phyloP scores from a whole-genome alignment of 2,329 filamentous ascomycete species.

The Ophiosphaerella herpotricha region DNA sequence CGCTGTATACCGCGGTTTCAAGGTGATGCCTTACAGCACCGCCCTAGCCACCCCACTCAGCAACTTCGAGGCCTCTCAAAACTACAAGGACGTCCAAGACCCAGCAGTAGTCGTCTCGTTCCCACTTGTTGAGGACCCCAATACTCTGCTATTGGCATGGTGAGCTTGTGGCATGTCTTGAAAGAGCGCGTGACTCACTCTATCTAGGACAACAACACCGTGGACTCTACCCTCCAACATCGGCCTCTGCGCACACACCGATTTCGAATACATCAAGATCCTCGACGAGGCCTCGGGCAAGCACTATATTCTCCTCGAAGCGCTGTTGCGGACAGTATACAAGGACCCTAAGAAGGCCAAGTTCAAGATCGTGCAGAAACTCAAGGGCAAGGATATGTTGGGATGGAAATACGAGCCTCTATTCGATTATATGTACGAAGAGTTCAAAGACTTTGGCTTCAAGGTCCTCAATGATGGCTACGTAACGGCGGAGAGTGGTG shows the following conservation, averaged over 20 bases:
- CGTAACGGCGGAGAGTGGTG: slow-evolving; percentile 87
- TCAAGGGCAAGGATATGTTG: slow-evolving; percentile 82
- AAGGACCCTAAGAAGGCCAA: slow-evolving; percentile 97
- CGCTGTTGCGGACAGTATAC: slow-evolving; percentile 80
- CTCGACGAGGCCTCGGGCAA: slow-evolving; percentile 80
- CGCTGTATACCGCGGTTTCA: slow-evolving; percentile 85
- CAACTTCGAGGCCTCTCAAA: slow-evolving; percentile 93
- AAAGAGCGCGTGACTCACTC: slow-evolving; percentile 9
- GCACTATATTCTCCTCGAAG: slow-evolving; percentile 83
- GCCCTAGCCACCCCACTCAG: slow-evolving; percentile 86
- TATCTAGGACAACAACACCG: slow-evolving; percentile 71
- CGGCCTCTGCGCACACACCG: slow-evolving; percentile 76
- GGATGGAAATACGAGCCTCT: slow-evolving; percentile 88
- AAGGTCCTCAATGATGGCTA: slow-evolving; percentile 81
- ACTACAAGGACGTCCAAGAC: slow-evolving; percentile 91
- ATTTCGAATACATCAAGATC: slow-evolving; percentile 88
- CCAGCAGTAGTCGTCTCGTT: slow-evolving; percentile 89
- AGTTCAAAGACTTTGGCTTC: slow-evolving; percentile 86
- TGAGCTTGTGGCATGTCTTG: slow-evolving; percentile 6
- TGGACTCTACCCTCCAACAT: slow-evolving; percentile 84
- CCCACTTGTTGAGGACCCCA: slow-evolving; percentile 76
- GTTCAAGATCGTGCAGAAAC: slow-evolving; percentile 77
- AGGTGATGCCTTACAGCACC: slow-evolving; percentile 95
- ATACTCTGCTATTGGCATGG: slow-evolving; percentile 80
- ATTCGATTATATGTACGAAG: slow-evolving; percentile 87